A percentile compares a stretch with the other conserved stretches of the same genome.
These are phyloP conservation scores for Candida fluviatilis DNA, from an alignment of 805 yeast genomes.

Conservation along the genomic window DNA sequence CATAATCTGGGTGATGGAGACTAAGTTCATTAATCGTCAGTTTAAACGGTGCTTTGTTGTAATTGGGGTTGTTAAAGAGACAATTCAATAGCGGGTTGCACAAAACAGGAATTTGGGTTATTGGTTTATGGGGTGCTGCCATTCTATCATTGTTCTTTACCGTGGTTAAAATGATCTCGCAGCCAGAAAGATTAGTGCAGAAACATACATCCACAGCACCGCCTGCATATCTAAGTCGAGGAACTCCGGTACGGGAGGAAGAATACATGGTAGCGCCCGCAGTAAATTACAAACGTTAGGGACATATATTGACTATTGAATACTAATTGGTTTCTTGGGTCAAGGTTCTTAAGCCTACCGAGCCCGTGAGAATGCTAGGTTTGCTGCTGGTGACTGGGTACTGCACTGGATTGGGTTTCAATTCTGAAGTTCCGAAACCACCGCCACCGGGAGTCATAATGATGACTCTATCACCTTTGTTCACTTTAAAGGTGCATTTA, in stretches of 20 bases:
- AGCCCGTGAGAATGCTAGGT: constrained; percentile 30
- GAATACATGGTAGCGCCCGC: too few species aligned
- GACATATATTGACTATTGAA: not conserved
- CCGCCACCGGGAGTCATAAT: constrained; percentile 45
- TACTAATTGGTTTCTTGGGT: constrained; percentile 34
- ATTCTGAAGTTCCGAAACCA: constrained; percentile 28
- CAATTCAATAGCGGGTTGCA: constrained; percentile 63
- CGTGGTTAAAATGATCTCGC: not conserved
- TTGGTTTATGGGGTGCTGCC: constrained; percentile 9
- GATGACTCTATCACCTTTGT: constrained; percentile 37
- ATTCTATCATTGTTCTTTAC: constrained; percentile 4
- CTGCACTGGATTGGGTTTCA: constrained; percentile 7
- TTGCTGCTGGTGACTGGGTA: constrained; percentile 21
- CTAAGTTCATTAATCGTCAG: constrained; percentile 42
- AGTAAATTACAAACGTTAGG: not conserved
- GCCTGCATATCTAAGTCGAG: too few species aligned
- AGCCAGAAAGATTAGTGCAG: too few species aligned
- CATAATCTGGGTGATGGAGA: constrained; percentile 45
- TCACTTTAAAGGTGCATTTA: constrained; percentile 26
- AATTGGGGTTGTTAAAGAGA: constrained; percentile 58
- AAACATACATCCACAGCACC: too few species aligned
- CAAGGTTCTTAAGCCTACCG: constrained; percentile 28
- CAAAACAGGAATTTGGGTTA: constrained; percentile 46
- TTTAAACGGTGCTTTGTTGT: constrained; percentile 39
- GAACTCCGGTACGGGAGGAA: too few species aligned